Evolutionary conservation across 1,139 yeast genomes (phyloP).

Genomic region (Petasospora fabianii): DNA sequence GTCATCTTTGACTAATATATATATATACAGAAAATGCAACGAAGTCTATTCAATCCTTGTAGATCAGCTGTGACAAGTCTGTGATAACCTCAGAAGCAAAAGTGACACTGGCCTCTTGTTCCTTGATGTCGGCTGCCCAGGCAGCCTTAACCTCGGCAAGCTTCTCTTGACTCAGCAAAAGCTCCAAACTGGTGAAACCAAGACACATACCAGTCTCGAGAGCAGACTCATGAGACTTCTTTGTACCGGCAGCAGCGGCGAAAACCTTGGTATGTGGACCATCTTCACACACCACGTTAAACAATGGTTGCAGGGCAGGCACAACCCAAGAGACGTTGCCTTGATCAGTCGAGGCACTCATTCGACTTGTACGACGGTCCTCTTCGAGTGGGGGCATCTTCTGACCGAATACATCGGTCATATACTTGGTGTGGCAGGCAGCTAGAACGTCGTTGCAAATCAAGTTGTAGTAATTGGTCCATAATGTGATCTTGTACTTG

Average conservation of each 20-base stretch:
- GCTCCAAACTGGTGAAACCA: constrained; percentile 2
- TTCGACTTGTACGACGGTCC: background rate
- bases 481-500: constrained; percentile 6
- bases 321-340: constrained; percentile 8
- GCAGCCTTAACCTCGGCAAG: constrained; percentile 5
- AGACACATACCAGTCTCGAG: constrained; percentile 2
- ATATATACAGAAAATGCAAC: background rate
- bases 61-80: background rate
- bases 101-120: background rate
- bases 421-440: background rate
- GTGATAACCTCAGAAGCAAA: background rate
- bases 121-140: constrained; percentile 5
- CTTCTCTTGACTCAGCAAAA: constrained; percentile 2
- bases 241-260: constrained; percentile 2
- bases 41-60: background rate
- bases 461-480: constrained; percentile 8
- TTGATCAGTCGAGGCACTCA: constrained; percentile 5
- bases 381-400: constrained; percentile 4
- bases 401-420: background rate
- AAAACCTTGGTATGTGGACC: constrained; percentile 9
- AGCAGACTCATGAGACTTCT: constrained; percentile 1
- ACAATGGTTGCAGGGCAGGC: constrained; percentile 7
- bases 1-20: no score
- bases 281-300: constrained; percentile 1
- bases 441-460: constrained; percentile 5